Evolutionary conservation across 106 monocot species (phyloP), one percentile per base, ranked within the genome.

Genomic region (Phalaenopsis equestris): DNA sequence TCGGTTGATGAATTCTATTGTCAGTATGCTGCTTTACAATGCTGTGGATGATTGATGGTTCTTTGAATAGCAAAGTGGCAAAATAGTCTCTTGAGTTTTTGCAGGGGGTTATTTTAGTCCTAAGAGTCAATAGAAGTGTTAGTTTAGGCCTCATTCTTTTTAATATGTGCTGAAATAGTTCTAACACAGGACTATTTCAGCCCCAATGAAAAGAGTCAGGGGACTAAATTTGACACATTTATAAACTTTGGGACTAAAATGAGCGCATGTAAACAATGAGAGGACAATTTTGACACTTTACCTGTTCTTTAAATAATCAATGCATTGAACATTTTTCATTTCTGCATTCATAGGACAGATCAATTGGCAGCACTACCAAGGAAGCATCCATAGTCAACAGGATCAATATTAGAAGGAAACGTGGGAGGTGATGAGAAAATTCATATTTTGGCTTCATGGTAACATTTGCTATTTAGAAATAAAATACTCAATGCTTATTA

Each of bases 391-490:
- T 65, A 77, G 46, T 78, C 2, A 49, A 52, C 61, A 42, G 7
- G 70, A 56, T 68, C 42, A 55, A 55, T 55, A 57, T 36, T 82
- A 76, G 68, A 70, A 77, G 37, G 47, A 82, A 82, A 64, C 70
- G 82, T 46, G 70, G 78, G 72, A 82, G 82, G 82, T 82, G 68
- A 72, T 78, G 68, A 42, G 70, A 48, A 77, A 12, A 42, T 21
- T 30, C 21, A 18, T 42, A 36, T 5, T 75, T 81, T 64, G 4
- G 56, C 19, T 23, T 46, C 9, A 21, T 14, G 18, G 17, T 23
- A 70, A 39, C 3, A 14, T 70, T 38, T 39, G 39, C 1, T 70
- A 70, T 37, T 70, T 70, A 41, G 70, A 70, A 70, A 24, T 36
- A n/a, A 41, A 81, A 45, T 61, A 45, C 39, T 6, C 30, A 23